These are phyloP conservation scores for Berberis thunbergii DNA, from an alignment of 164 flowering plant species.

Conservation along the genomic window DNA sequence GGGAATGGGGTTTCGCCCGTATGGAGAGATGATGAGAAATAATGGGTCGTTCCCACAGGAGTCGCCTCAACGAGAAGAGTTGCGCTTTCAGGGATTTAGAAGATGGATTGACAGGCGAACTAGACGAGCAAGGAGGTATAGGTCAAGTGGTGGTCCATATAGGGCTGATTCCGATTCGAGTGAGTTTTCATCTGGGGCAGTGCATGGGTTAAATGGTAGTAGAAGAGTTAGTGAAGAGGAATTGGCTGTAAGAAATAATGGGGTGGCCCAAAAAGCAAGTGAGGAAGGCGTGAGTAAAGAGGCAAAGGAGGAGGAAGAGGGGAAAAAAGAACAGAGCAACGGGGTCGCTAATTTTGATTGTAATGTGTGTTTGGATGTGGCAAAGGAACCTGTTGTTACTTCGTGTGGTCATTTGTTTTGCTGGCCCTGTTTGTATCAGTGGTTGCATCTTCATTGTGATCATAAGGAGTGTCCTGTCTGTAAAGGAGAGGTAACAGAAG, in stretches of 20 bases:
- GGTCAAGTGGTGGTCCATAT: constrained; percentile 12
- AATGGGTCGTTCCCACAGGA: constrained; percentile 3
- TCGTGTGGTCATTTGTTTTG: constrained; percentile 33
- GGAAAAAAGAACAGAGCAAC: constrained; percentile 8
- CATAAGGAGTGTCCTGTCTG: constrained; percentile 33
- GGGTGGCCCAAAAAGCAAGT: constrained; percentile 8
- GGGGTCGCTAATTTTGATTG: constrained; percentile 23
- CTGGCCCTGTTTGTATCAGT: constrained; percentile 32
- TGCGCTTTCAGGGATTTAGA: constrained; percentile 6
- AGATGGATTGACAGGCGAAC: constrained; percentile 18
- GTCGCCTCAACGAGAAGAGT: constrained; percentile 12
- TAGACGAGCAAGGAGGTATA: constrained; percentile 13
- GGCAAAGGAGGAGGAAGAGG: constrained; percentile 14
- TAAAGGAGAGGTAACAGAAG: constrained; percentile 26
- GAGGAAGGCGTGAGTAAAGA: constrained; percentile 1
- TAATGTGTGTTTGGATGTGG: constrained; percentile 31
- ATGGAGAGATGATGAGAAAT: neutral
- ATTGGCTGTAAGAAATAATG: constrained; percentile 8
- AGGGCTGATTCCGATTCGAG: constrained; percentile 9
- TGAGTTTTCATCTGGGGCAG: constrained; percentile 2
- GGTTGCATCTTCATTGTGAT: constrained; percentile 23
- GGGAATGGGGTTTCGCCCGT: constrained; percentile 3
- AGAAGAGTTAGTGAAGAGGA: constrained; percentile 7
- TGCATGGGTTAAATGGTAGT: constrained; percentile 3
- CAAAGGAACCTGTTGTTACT: constrained; percentile 32